Evolutionary conservation across 345 rosid genomes (phyloP).

Genomic region (Linum trigynum): DNA sequence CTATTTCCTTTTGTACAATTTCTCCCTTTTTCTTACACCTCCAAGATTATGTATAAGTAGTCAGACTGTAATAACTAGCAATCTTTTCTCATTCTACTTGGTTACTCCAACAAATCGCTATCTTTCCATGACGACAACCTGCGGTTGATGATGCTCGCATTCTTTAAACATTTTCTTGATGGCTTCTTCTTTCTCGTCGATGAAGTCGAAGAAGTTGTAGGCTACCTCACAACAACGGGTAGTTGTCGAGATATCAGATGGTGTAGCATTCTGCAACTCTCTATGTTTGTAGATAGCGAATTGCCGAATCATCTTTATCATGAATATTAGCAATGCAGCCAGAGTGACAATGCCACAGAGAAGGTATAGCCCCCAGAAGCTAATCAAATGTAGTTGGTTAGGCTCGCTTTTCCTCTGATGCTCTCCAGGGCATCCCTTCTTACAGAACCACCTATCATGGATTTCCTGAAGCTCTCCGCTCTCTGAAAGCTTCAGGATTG

Average conservation of each 20-base stretch:
- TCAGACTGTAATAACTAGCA: no score
- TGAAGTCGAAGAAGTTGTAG: conserved; percentile 49
- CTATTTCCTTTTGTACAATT: no score
- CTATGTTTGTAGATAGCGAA: conserved; percentile 42
- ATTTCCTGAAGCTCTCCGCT: conserved; percentile 53
- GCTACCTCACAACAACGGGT: conserved; percentile 29
- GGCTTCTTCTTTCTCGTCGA: conserved; percentile 80
- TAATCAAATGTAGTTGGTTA: conserved; percentile 47
- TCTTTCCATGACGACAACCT: conserved; percentile 14
- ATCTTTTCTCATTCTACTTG: no score
- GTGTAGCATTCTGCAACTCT: conserved; percentile 19
- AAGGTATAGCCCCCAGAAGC: conserved; percentile 82
- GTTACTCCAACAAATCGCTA: background rate
- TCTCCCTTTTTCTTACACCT: no score
- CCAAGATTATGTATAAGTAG: no score
- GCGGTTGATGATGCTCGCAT: conserved; percentile 29
- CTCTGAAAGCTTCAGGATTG: conserved; percentile 73
- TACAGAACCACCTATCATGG: conserved; percentile 57
- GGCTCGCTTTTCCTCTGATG: conserved; percentile 23
- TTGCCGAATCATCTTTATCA: conserved; percentile 40
- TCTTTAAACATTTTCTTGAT: conserved; percentile 49
- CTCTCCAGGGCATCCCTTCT: conserved; percentile 36
- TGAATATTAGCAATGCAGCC: conserved; percentile 38
- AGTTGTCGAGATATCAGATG: conserved; percentile 19
- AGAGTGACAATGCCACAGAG: conserved; percentile 40